Percentiles rank a stretch among this genome's conserved stretches.
phyloP scores from a whole-genome alignment of 345 rosid species.

The Citrus australasica region DNA sequence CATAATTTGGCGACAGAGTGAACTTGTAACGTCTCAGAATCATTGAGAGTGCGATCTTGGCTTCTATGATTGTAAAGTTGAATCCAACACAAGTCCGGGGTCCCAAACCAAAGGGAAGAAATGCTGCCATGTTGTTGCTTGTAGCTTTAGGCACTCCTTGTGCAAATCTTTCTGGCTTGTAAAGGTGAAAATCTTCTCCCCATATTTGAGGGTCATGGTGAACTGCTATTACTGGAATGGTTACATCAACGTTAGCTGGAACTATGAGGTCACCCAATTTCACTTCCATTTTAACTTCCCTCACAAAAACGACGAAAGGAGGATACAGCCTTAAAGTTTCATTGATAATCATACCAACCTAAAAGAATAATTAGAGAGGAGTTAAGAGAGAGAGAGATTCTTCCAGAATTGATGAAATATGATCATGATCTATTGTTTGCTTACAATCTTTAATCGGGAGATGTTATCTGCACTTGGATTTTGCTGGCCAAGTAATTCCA shows the following conservation, averaged over 20 bases:
- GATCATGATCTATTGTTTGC: neutral
- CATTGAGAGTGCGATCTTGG: slow-evolving; percentile 34
- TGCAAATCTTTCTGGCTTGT: slow-evolving; percentile 29
- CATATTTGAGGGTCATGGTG: slow-evolving; percentile 23
- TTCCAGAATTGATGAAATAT: too few relatives aligned
- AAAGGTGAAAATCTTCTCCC: slow-evolving; percentile 35
- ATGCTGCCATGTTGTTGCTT: slow-evolving; percentile 13
- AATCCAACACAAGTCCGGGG: slow-evolving; percentile 27
- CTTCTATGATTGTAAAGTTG: slow-evolving; percentile 29
- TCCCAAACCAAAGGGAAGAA: slow-evolving; percentile 36
- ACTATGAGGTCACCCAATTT: slow-evolving; percentile 20
- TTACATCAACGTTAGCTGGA: slow-evolving; percentile 11
- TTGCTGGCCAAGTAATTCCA: slow-evolving; percentile 24
- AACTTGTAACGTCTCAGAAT: slow-evolving; percentile 32
- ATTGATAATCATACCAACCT: slow-evolving; percentile 35
- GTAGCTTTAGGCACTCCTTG: slow-evolving; percentile 34
- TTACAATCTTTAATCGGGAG: slow-evolving; percentile 27
- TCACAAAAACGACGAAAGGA: neutral
- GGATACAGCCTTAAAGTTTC: slow-evolving; percentile 34
- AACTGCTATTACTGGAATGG: slow-evolving; percentile 19
- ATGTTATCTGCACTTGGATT: slow-evolving; percentile 20
- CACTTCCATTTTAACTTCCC: slow-evolving; percentile 10
- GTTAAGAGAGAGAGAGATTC: too few relatives aligned
- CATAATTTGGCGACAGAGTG: slow-evolving; percentile 31
- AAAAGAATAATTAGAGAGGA: neutral